Base-by-base conservation (phyloP, 169 alveolate species). In the Perkinsus olseni region DNA sequence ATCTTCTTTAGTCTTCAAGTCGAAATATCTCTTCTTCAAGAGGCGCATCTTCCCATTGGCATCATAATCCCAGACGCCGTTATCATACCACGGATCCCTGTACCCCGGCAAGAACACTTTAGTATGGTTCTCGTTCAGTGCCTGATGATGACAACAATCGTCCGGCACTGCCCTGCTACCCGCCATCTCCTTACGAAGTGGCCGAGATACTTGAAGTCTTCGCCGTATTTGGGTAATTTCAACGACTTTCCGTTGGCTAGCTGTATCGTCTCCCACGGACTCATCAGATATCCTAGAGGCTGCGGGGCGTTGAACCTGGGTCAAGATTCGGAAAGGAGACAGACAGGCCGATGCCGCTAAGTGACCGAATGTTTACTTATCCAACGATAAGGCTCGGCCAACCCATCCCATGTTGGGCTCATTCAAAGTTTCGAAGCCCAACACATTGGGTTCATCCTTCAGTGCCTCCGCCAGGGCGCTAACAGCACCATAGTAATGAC, bases 381-480 rank as follows among this genome's bases (percentile, higher is more conserved):
- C 82, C 82, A 62, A 62, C 36, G 82, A 24, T 24, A 62, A 24
- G 34, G 31, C 17, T 24, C 82, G 28, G 1, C 82, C 82, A 62
- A 62, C 31, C 82, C 82, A 91, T 34, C 93, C 93, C 82, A 28
- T 39, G 24, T 91, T 51, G 1, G 93, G 93, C 74, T 91, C 93
- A 39, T 91, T 91, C 74, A 91, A 39, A 20, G 93, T 91, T 28
- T 91, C 93, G 39, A 91, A 91, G 0, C 93, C 93, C 74, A 91
- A 37, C 11, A 91, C 93, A 62, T 91, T 91, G 28, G 24, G 38
- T 28, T 24, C 48, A 37, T 91, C 82, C 39, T 40, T 39, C 10
- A 91, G n/a, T 37, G 34, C 38, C 21, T 21, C 39, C 0, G 93
- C 93, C 39, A 91, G 40, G 8, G 31, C 40, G 3, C 74, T 31